Conservation (phyloP, 2,329 filamentous ascomycete species). For the Elsinoe ampelina region DNA sequence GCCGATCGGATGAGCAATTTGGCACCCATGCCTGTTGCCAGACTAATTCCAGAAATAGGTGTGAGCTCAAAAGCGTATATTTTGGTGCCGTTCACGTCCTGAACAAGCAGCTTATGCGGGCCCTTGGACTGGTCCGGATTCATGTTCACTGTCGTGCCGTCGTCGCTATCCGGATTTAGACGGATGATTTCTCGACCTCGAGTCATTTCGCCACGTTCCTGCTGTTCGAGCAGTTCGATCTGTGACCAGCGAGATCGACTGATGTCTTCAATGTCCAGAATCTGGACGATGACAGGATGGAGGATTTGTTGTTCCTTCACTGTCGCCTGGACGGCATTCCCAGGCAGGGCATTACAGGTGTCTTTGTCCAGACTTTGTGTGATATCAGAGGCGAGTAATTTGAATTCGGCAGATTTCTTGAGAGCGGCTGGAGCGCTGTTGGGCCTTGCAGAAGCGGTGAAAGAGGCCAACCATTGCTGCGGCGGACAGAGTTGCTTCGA, state of each 20-base stretch:
- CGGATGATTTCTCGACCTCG: constrained; percentile 75
- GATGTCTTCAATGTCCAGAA: constrained; percentile 80
- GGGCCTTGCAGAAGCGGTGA: constrained; percentile 48
- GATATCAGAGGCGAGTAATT: constrained; percentile 70
- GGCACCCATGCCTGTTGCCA: constrained; percentile 62
- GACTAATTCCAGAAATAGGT: constrained; percentile 54
- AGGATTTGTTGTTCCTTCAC: constrained; percentile 49
- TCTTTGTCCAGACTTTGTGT: constrained; percentile 45
- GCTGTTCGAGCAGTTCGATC: constrained; percentile 68
- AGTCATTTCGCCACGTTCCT: constrained; percentile 62
- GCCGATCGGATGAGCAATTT: constrained; percentile 66
- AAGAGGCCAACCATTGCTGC: constrained; percentile 53
- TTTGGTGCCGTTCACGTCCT: constrained; percentile 64
- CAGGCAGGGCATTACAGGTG: constrained; percentile 45
- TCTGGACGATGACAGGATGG: constrained; percentile 63
- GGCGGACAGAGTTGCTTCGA: constrained; percentile 48
- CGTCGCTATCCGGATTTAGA: constrained; percentile 49
- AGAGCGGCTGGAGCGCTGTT: constrained; percentile 59
- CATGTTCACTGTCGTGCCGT: constrained; percentile 16
- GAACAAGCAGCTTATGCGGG: constrained; percentile 71
- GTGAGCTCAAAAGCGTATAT: constrained; percentile 65
- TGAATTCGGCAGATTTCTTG: constrained; percentile 69
- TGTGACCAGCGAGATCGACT: constrained; percentile 74
- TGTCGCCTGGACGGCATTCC: constrained; percentile 44
- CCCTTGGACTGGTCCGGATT: constrained; percentile 31